Evolutionary conservation across 2,329 filamentous ascomycete species (phyloP).

Genomic region (Aspergillus udagawae): DNA sequence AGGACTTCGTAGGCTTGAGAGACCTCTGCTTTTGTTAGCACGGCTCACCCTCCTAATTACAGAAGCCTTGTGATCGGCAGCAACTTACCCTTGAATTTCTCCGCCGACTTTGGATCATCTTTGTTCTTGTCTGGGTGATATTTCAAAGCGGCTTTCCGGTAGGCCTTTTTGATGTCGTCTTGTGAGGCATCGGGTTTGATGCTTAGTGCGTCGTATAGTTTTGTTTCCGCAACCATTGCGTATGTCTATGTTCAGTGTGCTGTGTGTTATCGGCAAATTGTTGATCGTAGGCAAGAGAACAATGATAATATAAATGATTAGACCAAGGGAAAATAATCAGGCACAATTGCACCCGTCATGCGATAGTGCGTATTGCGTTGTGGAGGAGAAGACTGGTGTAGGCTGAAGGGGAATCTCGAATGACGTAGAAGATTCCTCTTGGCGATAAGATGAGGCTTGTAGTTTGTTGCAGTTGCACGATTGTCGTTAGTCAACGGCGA

Average conservation of each 20-base stretch:
- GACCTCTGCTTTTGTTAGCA: constrained; percentile 55
- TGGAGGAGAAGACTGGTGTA: constrained; percentile 3
- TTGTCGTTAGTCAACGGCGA: neutral
- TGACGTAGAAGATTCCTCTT: constrained; percentile 31
- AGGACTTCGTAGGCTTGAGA: constrained; percentile 98
- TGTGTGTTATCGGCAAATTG: constrained; percentile 2
- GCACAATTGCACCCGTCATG: neutral
- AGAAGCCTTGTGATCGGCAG: neutral
- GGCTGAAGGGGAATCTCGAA: constrained; percentile 24
- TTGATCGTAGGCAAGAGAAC: neutral
- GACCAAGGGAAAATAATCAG: neutral
- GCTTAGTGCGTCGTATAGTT: constrained; percentile 83
- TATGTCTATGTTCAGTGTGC: constrained; percentile 9
- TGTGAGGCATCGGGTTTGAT: constrained; percentile 76
- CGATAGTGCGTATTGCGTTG: constrained; percentile 2
- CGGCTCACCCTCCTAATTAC: neutral
- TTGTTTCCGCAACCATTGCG: constrained; percentile 89
- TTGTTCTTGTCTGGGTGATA: constrained; percentile 98
- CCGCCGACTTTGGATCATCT: constrained; percentile 75
- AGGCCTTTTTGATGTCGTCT: constrained; percentile 94
- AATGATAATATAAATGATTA: constrained; percentile 11
- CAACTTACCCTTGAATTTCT: constrained; percentile 82
- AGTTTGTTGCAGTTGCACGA: constrained; percentile 1
- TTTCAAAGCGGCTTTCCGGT: constrained; percentile 80
- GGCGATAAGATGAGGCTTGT: constrained; percentile 1